Percentiles rank a stretch among this genome's conserved stretches.
These are phyloP conservation scores for Gleditsia sinensis DNA, from an alignment of 306 rosid genomes.

Conservation along the genomic window DNA sequence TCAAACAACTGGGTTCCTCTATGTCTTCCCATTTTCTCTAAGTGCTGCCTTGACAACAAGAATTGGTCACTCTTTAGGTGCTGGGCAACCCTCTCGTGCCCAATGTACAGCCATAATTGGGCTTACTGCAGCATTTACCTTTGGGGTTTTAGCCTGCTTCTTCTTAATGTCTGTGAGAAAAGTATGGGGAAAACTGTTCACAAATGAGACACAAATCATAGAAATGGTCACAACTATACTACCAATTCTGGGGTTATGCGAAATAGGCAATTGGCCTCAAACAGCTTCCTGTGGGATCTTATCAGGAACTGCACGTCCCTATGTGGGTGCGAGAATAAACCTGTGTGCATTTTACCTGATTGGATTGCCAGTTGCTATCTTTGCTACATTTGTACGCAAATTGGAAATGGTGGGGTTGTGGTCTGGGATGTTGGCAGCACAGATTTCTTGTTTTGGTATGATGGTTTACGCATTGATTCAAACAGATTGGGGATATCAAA, in stretches of 20 bases:
- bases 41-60: constrained; percentile 66
- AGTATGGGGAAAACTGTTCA: constrained; percentile 66
- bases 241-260: constrained; percentile 77
- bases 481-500: constrained; percentile 79
- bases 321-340: constrained; percentile 70
- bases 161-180: constrained; percentile 48
- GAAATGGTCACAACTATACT: constrained; percentile 57
- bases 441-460: constrained; percentile 66
- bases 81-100: constrained; percentile 62
- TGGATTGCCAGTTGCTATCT: constrained; percentile 69
- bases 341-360: constrained; percentile 70
- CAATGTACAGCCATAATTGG: constrained; percentile 62
- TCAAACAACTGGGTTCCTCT: constrained; percentile 77
- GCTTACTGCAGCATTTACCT: constrained; percentile 45
- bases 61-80: constrained; percentile 70
- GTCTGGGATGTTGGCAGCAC: constrained; percentile 78
- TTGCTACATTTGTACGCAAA: constrained; percentile 49
- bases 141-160: constrained; percentile 54
- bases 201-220: constrained; percentile 64
- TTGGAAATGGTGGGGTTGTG: constrained; percentile 66
- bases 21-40: constrained; percentile 63
- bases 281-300: constrained; percentile 74
- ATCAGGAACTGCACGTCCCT: constrained; percentile 78
- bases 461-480: constrained; percentile 55
- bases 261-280: constrained; percentile 77